Conservation (phyloP, 805 yeast genomes). For the Ogataea ramenticola region DNA sequence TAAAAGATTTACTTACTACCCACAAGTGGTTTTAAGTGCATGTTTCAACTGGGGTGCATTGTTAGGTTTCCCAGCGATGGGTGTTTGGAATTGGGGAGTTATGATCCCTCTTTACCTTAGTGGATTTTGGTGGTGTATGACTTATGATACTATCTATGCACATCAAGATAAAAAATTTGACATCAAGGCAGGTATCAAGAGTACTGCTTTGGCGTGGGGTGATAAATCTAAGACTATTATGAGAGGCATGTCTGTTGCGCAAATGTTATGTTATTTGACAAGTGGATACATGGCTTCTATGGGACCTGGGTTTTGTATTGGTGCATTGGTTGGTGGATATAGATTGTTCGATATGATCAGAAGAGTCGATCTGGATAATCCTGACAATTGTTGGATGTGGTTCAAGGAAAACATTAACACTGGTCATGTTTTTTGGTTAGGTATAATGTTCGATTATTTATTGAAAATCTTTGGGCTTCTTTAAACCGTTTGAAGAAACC, state of each 20-base stretch:
- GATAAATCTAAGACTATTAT: conserved; percentile 64
- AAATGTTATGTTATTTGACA: conserved; percentile 51
- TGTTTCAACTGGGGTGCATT: conserved; percentile 95
- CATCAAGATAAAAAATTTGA: conserved; percentile 95
- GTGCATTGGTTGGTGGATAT: conserved; percentile 60
- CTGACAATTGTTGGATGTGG: conserved; percentile 74
- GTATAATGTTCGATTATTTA: conserved; percentile 60
- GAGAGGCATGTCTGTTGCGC: conserved; percentile 57
- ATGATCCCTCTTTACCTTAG: conserved; percentile 75
- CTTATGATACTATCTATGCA: conserved; percentile 93
- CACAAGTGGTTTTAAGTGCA: conserved; percentile 74
- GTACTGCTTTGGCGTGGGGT: conserved; percentile 96
- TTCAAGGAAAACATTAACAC: conserved; percentile 74
- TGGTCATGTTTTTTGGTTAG: conserved; percentile 60
- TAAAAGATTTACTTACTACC: conserved; percentile 92
- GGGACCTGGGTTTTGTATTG: conserved; percentile 79
- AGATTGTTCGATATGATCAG: conserved; percentile 64
- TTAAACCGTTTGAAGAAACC: too few relatives aligned
- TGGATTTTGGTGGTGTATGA: conserved; percentile 88
- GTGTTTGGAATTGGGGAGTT: conserved; percentile 66
- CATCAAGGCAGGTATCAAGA: conserved; percentile 82
- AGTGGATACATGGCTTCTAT: conserved; percentile 73
- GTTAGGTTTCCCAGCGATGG: conserved; percentile 94
- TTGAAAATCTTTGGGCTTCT: conserved; percentile 40
- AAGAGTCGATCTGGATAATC: conserved; percentile 71